Evolutionary conservation across 345 rosid genomes (phyloP).

Genomic region (Aethionema arabicum): DNA sequence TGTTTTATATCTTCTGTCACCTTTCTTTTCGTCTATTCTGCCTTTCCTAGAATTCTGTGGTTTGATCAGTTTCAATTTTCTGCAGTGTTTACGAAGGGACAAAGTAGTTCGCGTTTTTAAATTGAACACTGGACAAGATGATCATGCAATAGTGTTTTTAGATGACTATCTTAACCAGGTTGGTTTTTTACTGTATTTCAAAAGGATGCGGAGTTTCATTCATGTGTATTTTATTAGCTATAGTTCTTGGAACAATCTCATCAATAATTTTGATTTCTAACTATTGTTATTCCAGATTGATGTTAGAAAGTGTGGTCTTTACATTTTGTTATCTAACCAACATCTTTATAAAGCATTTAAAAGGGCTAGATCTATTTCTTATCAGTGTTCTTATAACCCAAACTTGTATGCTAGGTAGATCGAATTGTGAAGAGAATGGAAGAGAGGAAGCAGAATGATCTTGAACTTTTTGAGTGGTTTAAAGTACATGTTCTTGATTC

Average conservation of each 20-base stretch:
- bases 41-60: not conserved
- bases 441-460: constrained; percentile 52
- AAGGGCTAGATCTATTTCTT: not conserved
- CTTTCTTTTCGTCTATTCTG: not conserved
- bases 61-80: constrained; percentile 9
- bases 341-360: not conserved
- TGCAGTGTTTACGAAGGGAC: constrained; percentile 71
- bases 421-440: constrained; percentile 61
- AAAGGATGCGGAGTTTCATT: not conserved
- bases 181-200: constrained; percentile 16
- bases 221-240: too few relatives aligned
- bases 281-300: not conserved
- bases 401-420: constrained; percentile 45
- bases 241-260: too few relatives aligned
- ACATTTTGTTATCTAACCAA: too few relatives aligned
- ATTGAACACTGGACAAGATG: constrained; percentile 85
- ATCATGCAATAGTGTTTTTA: constrained; percentile 78
- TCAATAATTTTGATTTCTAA: not conserved
- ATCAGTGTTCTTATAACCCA: constrained; percentile 11
- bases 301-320: too few relatives aligned
- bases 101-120: constrained; percentile 78
- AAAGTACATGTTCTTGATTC: constrained; percentile 64
- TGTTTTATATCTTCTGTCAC: not conserved
- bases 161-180: constrained; percentile 88
- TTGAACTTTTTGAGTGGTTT: constrained; percentile 77